Evolutionary conservation across 768 basidiomycete genomes (phyloP), one percentile per base, ranked within the genome.

Genomic region (Rhizopogon vinicolor): DNA sequence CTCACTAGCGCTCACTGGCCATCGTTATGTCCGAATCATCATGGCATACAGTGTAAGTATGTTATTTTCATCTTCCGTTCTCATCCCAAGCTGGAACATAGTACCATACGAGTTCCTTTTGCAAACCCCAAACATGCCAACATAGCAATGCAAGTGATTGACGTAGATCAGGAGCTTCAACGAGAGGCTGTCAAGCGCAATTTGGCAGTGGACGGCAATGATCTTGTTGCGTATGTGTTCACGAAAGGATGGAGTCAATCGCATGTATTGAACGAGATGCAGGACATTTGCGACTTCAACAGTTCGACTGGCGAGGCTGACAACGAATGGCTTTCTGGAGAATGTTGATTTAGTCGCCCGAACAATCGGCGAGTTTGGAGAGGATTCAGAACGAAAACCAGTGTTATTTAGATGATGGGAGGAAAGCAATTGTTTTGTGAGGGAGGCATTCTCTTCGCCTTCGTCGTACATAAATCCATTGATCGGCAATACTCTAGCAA

Each of bases 131-230:
- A 85, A 58, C 92, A 97, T 64, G 94, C 94, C 8, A 64, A 69
- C 46, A 90, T 93, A 61, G 93, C 89, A 25, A 88, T 86, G 66
- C 84, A 86, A 68, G 86, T 83, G 58, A 89, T 97, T 65, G 85
- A 89, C 58, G 93, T 97, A 33, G 93, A 97, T 70, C 73, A 77
- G 18, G 93, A 95, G 70, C 77, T 94, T 41, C 91, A 95, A 62
- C 83, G 84, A 3, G 80, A 87, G 44, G 86, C 87, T 9, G 93
- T 96, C 22, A 84, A 85, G 65, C 79, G 92, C 57, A 78, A 74
- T n/a, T 68, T 96, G 42, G 71, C 70, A 0, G 81, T 91, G 1
- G 82, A 91, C 44, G 85, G 77, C 39, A 76, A 87, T 52, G 75
- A 82, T 3, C 76, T 97, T 39, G 75, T 90, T 29, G 91, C 85